Evolutionary conservation across 331 rosid species (phyloP), one percentile per base, ranked within the genome.

Genomic region (Quercus tomentella): DNA sequence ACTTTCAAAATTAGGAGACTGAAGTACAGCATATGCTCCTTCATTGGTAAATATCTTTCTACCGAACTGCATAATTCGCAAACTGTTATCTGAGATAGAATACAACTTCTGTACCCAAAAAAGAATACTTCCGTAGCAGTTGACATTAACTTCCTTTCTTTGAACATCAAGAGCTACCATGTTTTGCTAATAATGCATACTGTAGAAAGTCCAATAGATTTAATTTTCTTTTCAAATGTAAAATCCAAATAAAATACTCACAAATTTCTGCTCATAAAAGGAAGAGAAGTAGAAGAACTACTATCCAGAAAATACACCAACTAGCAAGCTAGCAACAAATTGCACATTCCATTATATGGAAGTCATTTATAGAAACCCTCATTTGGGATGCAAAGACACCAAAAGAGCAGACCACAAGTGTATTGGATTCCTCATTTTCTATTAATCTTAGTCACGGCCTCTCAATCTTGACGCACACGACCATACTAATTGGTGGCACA

Each of bases 1-100:
- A 72, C 52, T 82, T 26, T 80, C 97, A 77, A 94, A 89, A 82
- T 90, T 79, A 28, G 94, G 97, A 12, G 86, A 84, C 84, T 82
- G 79, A 90, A 94, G 81, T 73, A 89, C 73, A 67, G 97, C 98
- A 80, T 89, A 94, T 49, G 97, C 97, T 74, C 97, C 98, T 82
- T 89, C 88, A 61, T 90, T 94, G 82, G 83, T 73, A 85, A 87
- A 92, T 71, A 87, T 89, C 79, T 80, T 90, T 78, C 79, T 81
- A 72, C 97, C 90, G 57, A 86, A 85, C 98, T 94, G 87, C 88
- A 86, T 56, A 28, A 82, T 43, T 83, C 35, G 70, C 72, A 83
- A 73, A 74, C 70, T 76, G 68, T 82, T 71, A 68, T 49, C 62
- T 52, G 35, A 69, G 84, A 75, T 75, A 67, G 69, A 78, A 80